Evolutionary conservation across 768 basidiomycete genomes (phyloP), one percentile per base, ranked within the genome.

Genomic region (Suillus sp.): DNA sequence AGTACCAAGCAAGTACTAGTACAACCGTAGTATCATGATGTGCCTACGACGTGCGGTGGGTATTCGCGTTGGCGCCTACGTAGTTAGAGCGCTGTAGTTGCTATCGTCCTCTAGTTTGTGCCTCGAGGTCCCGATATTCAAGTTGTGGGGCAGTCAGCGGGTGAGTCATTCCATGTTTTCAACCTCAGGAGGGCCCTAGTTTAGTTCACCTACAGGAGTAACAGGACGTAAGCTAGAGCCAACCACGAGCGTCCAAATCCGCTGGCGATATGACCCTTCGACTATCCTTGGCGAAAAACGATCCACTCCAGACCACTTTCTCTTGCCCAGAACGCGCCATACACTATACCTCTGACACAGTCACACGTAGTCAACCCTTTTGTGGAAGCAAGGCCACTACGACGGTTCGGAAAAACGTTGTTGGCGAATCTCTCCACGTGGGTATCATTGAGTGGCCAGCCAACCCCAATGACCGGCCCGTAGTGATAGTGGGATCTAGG

Each of bases 381-480:
- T 63, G 65, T 30, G 70, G 71, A 7, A 35, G 13, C 3, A 57
- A 63, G 16, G 70, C 71, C 0, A 66, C 64, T 7, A 75, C 74
- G 3, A 70, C 73, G 27, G 27, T 68, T 1, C 67, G 73, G 25
- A 68, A 48, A 1, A 70, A 67, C 14, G 27, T 34, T 10, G 16
- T 54, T 0, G 75, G 73, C 2, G 69, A 74, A 14, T 42, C 65
- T 0, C 30, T 70, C 11, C 74, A 75, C 43, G 71, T 73, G 27
- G 74, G 74, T 22, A 38, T 72, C 43, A 72, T 75, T 57, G 74
- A 76, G 35, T 75, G 75, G 74, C 71, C 71, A 3, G 60, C 55
- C 5, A 65, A 56, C 2, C 27, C 20, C 0, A 38, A 54, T 10
- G 66, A 60, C 9, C 62, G 43, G 14, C 62, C 59, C 0, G 62